Percentiles rank a stretch among this genome's conserved stretches.
These are phyloP conservation scores for Taiozyma sp. DNA, from an alignment of 1,139 yeast species.

Conservation along the genomic window DNA sequence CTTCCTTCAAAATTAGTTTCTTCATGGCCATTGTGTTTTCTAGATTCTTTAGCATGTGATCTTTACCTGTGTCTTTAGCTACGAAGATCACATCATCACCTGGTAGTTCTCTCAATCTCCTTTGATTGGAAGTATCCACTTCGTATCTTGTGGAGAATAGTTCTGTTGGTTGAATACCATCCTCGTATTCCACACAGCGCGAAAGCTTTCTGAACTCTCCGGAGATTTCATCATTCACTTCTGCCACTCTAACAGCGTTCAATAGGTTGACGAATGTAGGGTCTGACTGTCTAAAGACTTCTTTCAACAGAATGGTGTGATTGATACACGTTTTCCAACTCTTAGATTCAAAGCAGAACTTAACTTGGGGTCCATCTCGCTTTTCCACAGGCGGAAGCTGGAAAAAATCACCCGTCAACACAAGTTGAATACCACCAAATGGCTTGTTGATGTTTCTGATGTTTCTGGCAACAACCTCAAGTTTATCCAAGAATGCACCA, in stretches of 20 bases:
- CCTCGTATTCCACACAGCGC: constrained; percentile 54
- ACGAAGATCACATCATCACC: constrained; percentile 35
- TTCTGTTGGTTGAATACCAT: constrained; percentile 80
- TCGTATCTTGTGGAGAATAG: constrained; percentile 71
- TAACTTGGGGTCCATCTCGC: constrained; percentile 28
- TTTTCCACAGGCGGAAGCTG: constrained; percentile 74
- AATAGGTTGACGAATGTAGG: constrained; percentile 64
- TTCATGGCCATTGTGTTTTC: constrained; percentile 68
- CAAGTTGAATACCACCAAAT: constrained; percentile 81
- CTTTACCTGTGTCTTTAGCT: constrained; percentile 42
- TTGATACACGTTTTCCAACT: constrained; percentile 53
- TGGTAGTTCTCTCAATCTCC: constrained; percentile 43
- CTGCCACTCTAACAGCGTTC: constrained; percentile 69
- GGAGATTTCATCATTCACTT: constrained; percentile 42
- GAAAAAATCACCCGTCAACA: constrained; percentile 79
- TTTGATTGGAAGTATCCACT: constrained; percentile 64
- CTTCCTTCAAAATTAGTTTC: constrained; percentile 59
- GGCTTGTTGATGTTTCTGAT: constrained; percentile 45
- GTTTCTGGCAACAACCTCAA: constrained; percentile 54
- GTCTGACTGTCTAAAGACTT: constrained; percentile 72
- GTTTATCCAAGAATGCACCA: constrained; percentile 58
- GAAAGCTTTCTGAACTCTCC: constrained; percentile 42
- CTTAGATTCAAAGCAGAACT: constrained; percentile 54
- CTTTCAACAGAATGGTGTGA: constrained; percentile 52
- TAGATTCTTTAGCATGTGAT: constrained; percentile 30